Conservation (phyloP, 2,329 filamentous ascomycete genomes). For the Ceratocystis diversiconidia region DNA sequence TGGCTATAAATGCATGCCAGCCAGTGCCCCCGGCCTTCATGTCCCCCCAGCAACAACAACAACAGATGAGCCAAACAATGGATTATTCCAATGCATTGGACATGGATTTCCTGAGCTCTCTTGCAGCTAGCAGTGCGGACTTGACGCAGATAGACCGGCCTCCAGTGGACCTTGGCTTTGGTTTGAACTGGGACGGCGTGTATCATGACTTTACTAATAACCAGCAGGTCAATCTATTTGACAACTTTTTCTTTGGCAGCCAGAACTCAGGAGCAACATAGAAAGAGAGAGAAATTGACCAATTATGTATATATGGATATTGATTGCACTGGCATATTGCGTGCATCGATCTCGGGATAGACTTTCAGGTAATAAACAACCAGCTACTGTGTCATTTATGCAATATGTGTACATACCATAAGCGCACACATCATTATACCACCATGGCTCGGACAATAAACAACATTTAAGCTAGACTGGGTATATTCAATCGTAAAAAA, state of each 20-base stretch:
- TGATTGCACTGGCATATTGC: too few relatives aligned
- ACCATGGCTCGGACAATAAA: too few relatives aligned
- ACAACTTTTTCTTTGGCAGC: constrained; percentile 58
- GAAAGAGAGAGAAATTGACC: neutral
- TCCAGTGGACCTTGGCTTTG: constrained; percentile 51
- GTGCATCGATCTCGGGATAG: neutral
- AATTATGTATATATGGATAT: neutral
- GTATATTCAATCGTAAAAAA: constrained; percentile 5
- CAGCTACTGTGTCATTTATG: too few relatives aligned
- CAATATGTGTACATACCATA: neutral
- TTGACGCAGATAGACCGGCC: constrained; percentile 27
- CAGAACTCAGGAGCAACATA: constrained; percentile 26
- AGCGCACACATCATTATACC: neutral
- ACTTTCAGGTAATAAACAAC: neutral
- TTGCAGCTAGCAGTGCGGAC: constrained; percentile 22
- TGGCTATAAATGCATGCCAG: neutral
- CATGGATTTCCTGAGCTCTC: constrained; percentile 39
- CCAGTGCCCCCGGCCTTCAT: neutral
- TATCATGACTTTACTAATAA: constrained; percentile 48
- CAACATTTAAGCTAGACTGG: neutral
- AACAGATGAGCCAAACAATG: constrained; percentile 20
- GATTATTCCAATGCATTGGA: constrained; percentile 37
- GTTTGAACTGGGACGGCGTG: constrained; percentile 49
- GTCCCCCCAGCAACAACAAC: neutral
- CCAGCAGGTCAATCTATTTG: constrained; percentile 51